Evolutionary conservation across 2,329 filamentous ascomycete species (phyloP).

Genomic region (Aspergillus flavus): DNA sequence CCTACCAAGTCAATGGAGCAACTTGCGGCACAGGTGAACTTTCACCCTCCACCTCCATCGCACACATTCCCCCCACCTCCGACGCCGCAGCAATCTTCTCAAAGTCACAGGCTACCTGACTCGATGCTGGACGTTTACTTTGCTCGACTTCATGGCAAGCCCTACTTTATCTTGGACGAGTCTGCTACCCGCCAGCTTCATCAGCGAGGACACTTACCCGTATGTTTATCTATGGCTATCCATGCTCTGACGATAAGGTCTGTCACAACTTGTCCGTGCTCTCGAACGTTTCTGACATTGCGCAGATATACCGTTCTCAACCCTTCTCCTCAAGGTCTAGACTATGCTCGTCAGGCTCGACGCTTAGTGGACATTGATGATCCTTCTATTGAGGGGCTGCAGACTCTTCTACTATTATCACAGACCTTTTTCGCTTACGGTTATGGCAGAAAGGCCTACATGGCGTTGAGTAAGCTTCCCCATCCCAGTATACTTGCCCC

Average conservation of each 20-base stretch:
- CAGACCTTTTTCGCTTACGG: conserved; percentile 76
- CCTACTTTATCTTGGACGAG: conserved; percentile 81
- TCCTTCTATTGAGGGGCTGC: conserved; percentile 75
- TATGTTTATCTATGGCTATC: conserved; percentile 55
- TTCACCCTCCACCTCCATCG: conserved; percentile 12
- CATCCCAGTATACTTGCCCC: background rate
- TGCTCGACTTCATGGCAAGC: conserved; percentile 75
- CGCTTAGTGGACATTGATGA: conserved; percentile 76
- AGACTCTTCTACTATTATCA: conserved; percentile 73
- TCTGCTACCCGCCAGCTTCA: conserved; percentile 70
- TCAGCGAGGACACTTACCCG: conserved; percentile 66
- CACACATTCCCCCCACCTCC: conserved; percentile 18
- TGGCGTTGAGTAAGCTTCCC: conserved; percentile 68
- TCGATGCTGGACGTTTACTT: conserved; percentile 78
- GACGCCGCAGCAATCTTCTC: conserved; percentile 43
- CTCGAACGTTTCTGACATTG: conserved; percentile 15
- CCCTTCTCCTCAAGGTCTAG: conserved; percentile 68
- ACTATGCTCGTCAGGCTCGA: conserved; percentile 71
- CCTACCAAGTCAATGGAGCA: conserved; percentile 32
- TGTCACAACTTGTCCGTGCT: conserved; percentile 24
- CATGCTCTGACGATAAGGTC: conserved; percentile 64
- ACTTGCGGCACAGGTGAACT: conserved; percentile 12
- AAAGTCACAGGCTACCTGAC: conserved; percentile 54
- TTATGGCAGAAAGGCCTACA: conserved; percentile 82
- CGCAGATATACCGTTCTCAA: conserved; percentile 74